These are phyloP conservation scores for Xanthoconium separans DNA, from an alignment of 1,284 basidiomycete genomes.

Conservation along the genomic window DNA sequence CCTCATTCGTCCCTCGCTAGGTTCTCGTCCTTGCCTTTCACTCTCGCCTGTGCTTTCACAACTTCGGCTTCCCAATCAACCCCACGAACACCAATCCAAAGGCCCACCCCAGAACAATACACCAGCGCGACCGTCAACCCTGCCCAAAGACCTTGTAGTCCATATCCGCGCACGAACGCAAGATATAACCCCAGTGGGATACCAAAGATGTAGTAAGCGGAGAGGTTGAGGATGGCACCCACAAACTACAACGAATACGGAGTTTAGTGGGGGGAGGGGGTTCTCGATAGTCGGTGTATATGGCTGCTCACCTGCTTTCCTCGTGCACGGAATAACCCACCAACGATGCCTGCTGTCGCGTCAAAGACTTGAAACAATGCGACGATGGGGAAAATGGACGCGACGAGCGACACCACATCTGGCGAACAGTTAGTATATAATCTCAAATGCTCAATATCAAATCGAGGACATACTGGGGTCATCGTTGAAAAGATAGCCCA, in stretches of 20 bases:
- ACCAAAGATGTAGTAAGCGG: constrained; percentile 67
- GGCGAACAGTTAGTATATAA: constrained; percentile 5
- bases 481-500: constrained; percentile 84
- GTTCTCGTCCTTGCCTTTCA: constrained; percentile 16
- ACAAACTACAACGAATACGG: constrained; percentile 35
- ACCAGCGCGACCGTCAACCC: constrained; percentile 65
- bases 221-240: constrained; percentile 62
- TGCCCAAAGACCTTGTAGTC: constrained; percentile 63
- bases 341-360: constrained; percentile 63
- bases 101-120: constrained; percentile 52
- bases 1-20: not conserved
- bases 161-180: constrained; percentile 50
- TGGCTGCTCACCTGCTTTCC: constrained; percentile 61
- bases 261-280: not conserved
- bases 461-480: constrained; percentile 56
- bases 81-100: constrained; percentile 43
- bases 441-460: not conserved
- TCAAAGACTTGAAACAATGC: constrained; percentile 87
- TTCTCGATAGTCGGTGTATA: not conserved
- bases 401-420: constrained; percentile 68
- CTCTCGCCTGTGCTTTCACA: constrained; percentile 44
- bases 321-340: constrained; percentile 77
- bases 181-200: constrained; percentile 70
- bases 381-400: constrained; percentile 71
- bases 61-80: constrained; percentile 69